Evolutionary conservation across 2,329 filamentous ascomycete genomes (phyloP), one percentile per base, ranked within the genome.

Genomic region (Ophiostoma sp.): DNA sequence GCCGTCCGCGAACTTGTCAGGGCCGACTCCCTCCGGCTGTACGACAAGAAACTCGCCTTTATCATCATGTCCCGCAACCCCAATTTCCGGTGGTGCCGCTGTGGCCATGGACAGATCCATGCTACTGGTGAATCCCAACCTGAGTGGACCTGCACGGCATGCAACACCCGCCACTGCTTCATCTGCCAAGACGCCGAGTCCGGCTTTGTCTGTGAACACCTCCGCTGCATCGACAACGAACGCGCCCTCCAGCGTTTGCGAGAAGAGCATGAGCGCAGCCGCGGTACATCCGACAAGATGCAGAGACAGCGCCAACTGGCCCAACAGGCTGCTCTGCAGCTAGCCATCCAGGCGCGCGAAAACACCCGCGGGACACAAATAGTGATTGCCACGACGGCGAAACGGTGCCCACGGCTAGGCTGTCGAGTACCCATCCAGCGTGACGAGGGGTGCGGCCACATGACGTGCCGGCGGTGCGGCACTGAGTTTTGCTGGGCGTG

Each of bases 401-500:
- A 80, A 69, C 50, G 59, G 2, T 80, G 79, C 52, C 77, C 77
- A 1, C 75, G 76, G 2, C 28, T 22, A 2, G 70, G 70, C 0
- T 80, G 78, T 73, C 73, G 75, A 0, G 71, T 75, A 0, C 61
- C 73, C n/a, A 71, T 79, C n/a, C 73, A 77, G 69, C 80, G 79
- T 63, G 70, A 74, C n/a, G 81, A 79, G 0, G 81, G 82, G 0
- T 84, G 82, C 73, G 82, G 81, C 73, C 82, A 83, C 75, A 83
- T 83, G 82, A 82, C 80, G 0, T 83, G 82, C 76, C 74, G 78
- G 12, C 78, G 79, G 61, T 84, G 82, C 76, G 77, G 78, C 25
- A 79, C 80, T 69, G 80, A 83, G 76, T 84, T 80, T 71, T 80
- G 79, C 77, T 81, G 79, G 79, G 75, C 77, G 69, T 80, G 79